Conservation (phyloP, 2,329 filamentous ascomycete species). For the Claviceps cyperi region DNA sequence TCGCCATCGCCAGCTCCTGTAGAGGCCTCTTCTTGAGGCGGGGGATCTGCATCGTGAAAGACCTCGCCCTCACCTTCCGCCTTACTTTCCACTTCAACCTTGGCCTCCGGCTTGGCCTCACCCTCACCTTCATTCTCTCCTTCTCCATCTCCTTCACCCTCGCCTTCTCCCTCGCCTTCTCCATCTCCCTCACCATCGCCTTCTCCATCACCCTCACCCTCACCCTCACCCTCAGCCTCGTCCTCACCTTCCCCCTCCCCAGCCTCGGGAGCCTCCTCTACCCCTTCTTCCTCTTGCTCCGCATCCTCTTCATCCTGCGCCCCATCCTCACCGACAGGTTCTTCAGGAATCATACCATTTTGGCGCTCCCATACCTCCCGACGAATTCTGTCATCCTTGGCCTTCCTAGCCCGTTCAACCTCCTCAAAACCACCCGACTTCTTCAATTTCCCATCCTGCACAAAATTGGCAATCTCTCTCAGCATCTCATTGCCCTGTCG, state of each 20-base stretch:
- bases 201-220: conserved; percentile 2
- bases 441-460: conserved; percentile 81
- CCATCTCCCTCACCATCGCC: conserved; percentile 19
- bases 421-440: conserved; percentile 94
- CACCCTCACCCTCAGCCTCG: not conserved
- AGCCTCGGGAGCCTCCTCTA: conserved; percentile 17
- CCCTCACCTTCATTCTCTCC: conserved; percentile 18
- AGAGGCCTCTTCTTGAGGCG: conserved; percentile 1
- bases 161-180: conserved; percentile 12
- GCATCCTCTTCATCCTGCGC: conserved; percentile 12
- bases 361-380: conserved; percentile 61
- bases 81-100: not conserved
- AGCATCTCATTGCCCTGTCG: conserved; percentile 64
- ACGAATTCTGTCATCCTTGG: conserved; percentile 75
- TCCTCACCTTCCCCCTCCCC: not conserved
- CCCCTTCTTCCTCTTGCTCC: conserved; percentile 3
- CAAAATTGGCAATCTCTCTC: conserved; percentile 72
- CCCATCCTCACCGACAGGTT: conserved; percentile 24
- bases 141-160: conserved; percentile 6
- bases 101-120: not conserved
- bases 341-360: conserved; percentile 39
- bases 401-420: conserved; percentile 67
- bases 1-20: conserved; percentile 1
- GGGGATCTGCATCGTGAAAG: conserved; percentile 5
- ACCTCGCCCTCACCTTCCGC: conserved; percentile 4